phyloP scores from a whole-genome alignment of 495 filamentous ascomycete species.

The Daldinia bambusicola region DNA sequence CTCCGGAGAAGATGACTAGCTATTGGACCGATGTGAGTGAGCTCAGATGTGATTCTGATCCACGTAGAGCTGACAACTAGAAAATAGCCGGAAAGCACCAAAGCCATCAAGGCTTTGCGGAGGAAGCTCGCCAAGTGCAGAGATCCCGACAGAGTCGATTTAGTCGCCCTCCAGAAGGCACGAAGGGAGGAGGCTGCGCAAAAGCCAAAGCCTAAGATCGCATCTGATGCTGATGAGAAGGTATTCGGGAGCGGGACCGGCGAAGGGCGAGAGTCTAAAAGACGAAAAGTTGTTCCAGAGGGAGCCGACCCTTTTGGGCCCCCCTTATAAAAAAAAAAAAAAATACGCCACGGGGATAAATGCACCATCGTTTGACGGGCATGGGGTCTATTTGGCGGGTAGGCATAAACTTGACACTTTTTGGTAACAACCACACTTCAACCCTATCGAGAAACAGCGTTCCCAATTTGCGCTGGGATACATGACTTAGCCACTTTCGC shows the following conservation, averaged over 20 bases:
- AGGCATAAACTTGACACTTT: too few relatives aligned
- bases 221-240: constrained; percentile 54
- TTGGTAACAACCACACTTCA: background rate
- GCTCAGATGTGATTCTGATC: background rate
- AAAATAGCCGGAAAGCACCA: constrained; percentile 50
- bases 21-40: constrained; percentile 56
- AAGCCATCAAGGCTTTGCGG: constrained; percentile 62
- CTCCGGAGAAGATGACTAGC: constrained; percentile 53
- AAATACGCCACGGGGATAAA: background rate
- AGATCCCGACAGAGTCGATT: constrained; percentile 73
- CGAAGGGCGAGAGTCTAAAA: constrained; percentile 61
- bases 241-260: constrained; percentile 53
- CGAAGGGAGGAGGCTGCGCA: constrained; percentile 56
- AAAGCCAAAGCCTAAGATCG: constrained; percentile 54
- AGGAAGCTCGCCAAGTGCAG: constrained; percentile 84
- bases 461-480: background rate
- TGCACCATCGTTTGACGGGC: too few relatives aligned
- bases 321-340: constrained; percentile 46
- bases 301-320: constrained; percentile 69
- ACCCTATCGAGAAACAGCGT: background rate
- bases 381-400: too few relatives aligned
- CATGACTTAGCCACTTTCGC: too few relatives aligned
- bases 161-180: constrained; percentile 66
- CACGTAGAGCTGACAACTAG: constrained; percentile 46
- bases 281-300: constrained; percentile 67